Evolutionary conservation across 305 asterid species (phyloP).

Genomic region (Fraxinus ornus): DNA sequence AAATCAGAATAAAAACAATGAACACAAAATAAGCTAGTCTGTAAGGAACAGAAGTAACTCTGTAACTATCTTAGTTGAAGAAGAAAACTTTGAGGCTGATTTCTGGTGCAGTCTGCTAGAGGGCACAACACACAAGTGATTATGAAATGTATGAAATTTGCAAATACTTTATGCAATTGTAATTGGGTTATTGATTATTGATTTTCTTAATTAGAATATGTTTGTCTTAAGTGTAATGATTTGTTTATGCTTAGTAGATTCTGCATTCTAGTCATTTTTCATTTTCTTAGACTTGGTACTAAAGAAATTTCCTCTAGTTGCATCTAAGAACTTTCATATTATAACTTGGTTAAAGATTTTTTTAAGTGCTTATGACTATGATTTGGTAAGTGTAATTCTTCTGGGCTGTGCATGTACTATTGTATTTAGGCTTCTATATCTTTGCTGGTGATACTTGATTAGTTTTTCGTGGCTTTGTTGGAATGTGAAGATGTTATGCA

Average conservation of each 20-base stretch:
- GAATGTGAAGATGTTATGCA: neutral
- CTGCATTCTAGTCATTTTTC: neutral
- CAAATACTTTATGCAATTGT: neutral
- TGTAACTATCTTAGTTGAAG: neutral
- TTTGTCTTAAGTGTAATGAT: neutral
- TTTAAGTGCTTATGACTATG: neutral
- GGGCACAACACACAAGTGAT: slow-evolving; percentile 26
- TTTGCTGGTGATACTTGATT: neutral
- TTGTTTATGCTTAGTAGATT: neutral
- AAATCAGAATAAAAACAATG: neutral
- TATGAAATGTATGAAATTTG: slow-evolving; percentile 14
- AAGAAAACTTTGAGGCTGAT: neutral
- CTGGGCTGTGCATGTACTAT: neutral
- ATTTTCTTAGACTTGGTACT: neutral
- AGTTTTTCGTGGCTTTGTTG: neutral
- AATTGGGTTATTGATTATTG: neutral
- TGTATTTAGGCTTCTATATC: neutral
- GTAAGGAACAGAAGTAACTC: neutral
- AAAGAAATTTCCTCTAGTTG: neutral
- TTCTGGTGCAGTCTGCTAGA: neutral
- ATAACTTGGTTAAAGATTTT: neutral
- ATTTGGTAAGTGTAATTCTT: neutral
- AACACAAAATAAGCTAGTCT: neutral
- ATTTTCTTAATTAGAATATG: neutral
- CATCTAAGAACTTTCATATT: neutral